Base-by-base conservation (phyloP, 169 alveolate genomes). In the Plasmodium knowlesi region DNA sequence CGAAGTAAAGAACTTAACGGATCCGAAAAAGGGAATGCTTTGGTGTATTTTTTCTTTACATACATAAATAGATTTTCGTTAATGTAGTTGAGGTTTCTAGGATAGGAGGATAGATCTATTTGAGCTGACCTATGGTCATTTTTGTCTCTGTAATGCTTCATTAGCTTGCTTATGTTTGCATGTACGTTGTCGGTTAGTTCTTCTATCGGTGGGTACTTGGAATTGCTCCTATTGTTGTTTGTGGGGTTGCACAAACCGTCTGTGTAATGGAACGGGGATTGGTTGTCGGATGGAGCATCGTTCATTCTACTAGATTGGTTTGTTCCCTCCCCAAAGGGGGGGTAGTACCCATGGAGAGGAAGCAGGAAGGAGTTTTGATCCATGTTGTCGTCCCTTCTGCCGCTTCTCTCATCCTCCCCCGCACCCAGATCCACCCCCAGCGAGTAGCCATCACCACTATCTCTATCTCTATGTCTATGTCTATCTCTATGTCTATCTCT, bases 141-240 rank as follows among this genome's bases (percentile, higher is more conserved):
- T 53, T 85, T 85, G 1, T 85, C 70, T 25, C 79, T 71, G 19
- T 85, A 85, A 30, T 85, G 79, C 5, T 39, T 50, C 80, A 85
- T 32, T 19, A 85, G 28, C 25, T 73, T 85, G 80, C 93, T 85
- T 32, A 85, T 85, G 74, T 85, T 85, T 14, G 78, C 46, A 19
- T 85, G 93, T 5, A 85, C 76, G 39, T 85, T 85, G 28, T 85
- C 85, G 22, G 82, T 73, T 3, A 85, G 72, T n/a, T 54, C 43
- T 4, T 82, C 90, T 0, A 82, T 82, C 22, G 80, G 53, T 5
- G 41, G 34, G 46, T 16, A 14, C 46, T 43, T 81, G 2, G 34
- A 22, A 50, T 0, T 46, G 34, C 0, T 43, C n/a, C 37, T 46
- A 34, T 0, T 43, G 30, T 37, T 37, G 5, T 19, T 34, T 3